Evolutionary conservation across 2,329 filamentous ascomycete genomes (phyloP).

Genomic region (Diaporthe vexans): DNA sequence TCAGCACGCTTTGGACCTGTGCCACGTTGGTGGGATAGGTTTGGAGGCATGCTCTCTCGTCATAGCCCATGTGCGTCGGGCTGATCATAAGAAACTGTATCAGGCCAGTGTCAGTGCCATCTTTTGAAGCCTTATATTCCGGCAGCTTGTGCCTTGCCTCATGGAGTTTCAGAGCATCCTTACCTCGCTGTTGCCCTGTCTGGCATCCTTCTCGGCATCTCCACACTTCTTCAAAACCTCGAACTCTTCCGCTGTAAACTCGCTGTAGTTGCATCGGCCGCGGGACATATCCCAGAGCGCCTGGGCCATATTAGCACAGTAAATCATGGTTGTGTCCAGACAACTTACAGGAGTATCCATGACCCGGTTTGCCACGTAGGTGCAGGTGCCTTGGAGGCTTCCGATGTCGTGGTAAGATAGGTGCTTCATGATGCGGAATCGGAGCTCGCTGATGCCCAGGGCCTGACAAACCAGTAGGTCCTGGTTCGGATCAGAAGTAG

Average conservation of each 20-base stretch:
- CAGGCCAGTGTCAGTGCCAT: background rate
- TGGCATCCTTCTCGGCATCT: background rate
- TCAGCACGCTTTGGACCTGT: background rate
- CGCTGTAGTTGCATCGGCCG: constrained; percentile 13
- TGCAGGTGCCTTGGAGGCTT: constrained; percentile 23
- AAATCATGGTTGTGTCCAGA: background rate
- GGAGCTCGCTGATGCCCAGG: background rate
- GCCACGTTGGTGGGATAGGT: background rate
- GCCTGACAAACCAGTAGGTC: background rate
- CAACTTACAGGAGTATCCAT: constrained; percentile 15
- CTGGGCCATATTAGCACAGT: background rate
- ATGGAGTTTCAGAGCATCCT: background rate
- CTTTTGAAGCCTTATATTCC: too few relatives aligned
- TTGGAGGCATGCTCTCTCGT: background rate
- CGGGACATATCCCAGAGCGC: constrained; percentile 23
- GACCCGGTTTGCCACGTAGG: background rate
- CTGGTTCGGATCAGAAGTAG: background rate
- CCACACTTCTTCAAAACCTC: background rate
- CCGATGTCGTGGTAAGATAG: constrained; percentile 31
- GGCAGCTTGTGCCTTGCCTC: too few relatives aligned
- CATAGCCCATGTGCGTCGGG: constrained; percentile 2
- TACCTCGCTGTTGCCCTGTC: background rate
- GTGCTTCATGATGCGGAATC: constrained; percentile 1
- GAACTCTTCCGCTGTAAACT: constrained; percentile 31
- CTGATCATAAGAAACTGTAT: constrained; percentile 29